A percentile compares a stretch with the other conserved stretches of the same genome.
These are phyloP conservation scores for Phytophthora hybrid DNA, from an alignment of 352 stramenopile species.

Conservation along the genomic window DNA sequence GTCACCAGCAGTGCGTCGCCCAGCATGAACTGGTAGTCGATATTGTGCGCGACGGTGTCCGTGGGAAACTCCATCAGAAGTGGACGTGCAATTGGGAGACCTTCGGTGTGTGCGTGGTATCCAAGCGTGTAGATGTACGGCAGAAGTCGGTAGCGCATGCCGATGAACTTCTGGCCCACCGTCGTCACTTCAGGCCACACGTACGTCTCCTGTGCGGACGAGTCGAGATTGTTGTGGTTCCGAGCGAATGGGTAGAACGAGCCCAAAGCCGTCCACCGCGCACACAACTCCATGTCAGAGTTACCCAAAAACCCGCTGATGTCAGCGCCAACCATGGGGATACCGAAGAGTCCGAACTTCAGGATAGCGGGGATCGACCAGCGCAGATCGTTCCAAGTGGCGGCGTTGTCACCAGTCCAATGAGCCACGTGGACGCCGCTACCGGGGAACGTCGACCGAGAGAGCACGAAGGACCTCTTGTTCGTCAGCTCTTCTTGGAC, in stretches of 20 bases:
- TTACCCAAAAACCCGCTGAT: slow-evolving; percentile 73
- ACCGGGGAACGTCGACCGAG: slow-evolving; percentile 74
- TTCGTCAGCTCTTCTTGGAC: slow-evolving; percentile 57
- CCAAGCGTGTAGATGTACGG: slow-evolving; percentile 86
- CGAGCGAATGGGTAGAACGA: slow-evolving; percentile 84
- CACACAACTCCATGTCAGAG: slow-evolving; percentile 77
- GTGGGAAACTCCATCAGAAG: slow-evolving; percentile 74
- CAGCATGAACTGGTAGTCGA: slow-evolving; percentile 71
- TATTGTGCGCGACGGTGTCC: slow-evolving; percentile 42
- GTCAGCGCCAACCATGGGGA: slow-evolving; percentile 86
- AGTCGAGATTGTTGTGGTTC: slow-evolving; percentile 85
- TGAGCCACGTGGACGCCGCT: slow-evolving; percentile 71
- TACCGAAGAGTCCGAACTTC: slow-evolving; percentile 79
- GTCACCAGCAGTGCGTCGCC: slow-evolving; percentile 57
- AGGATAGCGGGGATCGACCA: slow-evolving; percentile 75
- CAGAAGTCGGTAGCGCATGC: slow-evolving; percentile 76
- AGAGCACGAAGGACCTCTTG: slow-evolving; percentile 80
- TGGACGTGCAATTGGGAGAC: slow-evolving; percentile 60
- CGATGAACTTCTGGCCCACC: slow-evolving; percentile 70
- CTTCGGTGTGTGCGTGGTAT: slow-evolving; percentile 56
- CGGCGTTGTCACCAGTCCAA: slow-evolving; percentile 84
- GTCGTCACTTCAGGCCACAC: slow-evolving; percentile 59
- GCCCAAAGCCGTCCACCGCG: slow-evolving; percentile 76
- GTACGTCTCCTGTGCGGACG: slow-evolving; percentile 82
- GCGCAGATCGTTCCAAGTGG: slow-evolving; percentile 82